Evolutionary conservation across 2,329 filamentous ascomycete species (phyloP).

Genomic region (Microsporum canis): DNA sequence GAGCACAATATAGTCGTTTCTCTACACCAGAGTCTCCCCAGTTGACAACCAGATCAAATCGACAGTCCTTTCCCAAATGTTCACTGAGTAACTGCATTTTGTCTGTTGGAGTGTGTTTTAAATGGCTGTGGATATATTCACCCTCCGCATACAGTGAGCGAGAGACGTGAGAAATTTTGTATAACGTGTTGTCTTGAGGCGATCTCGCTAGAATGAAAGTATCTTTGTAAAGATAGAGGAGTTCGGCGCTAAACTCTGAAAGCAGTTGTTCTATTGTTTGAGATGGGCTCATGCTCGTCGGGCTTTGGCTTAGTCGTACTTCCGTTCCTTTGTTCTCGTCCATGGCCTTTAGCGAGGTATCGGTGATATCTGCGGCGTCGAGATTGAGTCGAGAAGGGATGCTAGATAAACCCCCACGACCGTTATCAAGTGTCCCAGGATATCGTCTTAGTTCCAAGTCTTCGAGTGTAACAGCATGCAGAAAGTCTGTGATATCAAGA

Average conservation of each 20-base stretch:
- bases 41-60: conserved; percentile 18
- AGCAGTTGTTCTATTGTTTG: conserved; percentile 11
- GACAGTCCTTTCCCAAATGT: conserved; percentile 13
- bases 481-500: conserved; percentile 22
- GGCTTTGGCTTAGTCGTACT: neutral
- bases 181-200: conserved; percentile 17
- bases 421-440: neutral
- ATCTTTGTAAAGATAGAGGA: conserved; percentile 20
- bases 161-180: conserved; percentile 24
- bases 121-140: conserved; percentile 21
- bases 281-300: neutral
- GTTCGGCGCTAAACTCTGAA: conserved; percentile 17
- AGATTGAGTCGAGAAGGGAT: neutral
- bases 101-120: conserved; percentile 16
- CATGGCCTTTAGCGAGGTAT: neutral
- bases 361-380: neutral
- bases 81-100: conserved; percentile 15
- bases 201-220: conserved; percentile 21
- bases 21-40: conserved; percentile 18
- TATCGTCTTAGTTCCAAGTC: conserved; percentile 12
- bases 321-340: neutral
- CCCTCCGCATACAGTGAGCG: conserved; percentile 16
- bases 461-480: conserved; percentile 17
- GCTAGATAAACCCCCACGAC: neutral
- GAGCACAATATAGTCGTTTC: conserved; percentile 22